phyloP scores from a whole-genome alignment of 768 basidiomycete genomes.

The Xanthoconium purpureum region DNA sequence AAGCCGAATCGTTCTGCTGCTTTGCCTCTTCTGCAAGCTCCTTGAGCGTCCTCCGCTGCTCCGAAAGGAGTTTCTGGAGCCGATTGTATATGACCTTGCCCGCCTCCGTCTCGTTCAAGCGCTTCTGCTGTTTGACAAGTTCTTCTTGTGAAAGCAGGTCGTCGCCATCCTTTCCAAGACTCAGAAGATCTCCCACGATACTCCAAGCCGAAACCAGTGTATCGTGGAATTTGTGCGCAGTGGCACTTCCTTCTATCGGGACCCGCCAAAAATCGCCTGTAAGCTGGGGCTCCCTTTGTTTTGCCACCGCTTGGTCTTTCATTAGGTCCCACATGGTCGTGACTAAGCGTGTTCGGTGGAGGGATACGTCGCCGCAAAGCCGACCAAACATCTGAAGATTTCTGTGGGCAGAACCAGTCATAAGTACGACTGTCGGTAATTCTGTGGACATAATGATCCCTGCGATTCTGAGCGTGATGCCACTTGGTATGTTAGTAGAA shows the following conservation, averaged over 20 bases:
- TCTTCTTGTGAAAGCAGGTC: constrained; percentile 22
- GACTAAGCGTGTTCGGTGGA: constrained; percentile 31
- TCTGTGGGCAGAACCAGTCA: constrained; percentile 28
- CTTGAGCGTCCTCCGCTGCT: constrained; percentile 13
- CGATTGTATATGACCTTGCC: constrained; percentile 17
- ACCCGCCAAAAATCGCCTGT: constrained; percentile 21
- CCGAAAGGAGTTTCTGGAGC: constrained; percentile 14
- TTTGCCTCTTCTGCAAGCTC: constrained; percentile 20
- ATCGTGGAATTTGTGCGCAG: neutral
- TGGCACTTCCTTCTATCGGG: constrained; percentile 3
- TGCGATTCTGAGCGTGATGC: constrained; percentile 8
- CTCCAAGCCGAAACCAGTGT: neutral
- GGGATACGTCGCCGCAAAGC: constrained; percentile 33
- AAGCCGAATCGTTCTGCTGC: constrained; percentile 5
- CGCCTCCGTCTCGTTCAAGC: constrained; percentile 21
- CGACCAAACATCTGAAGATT: constrained; percentile 34
- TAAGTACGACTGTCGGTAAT: constrained; percentile 36
- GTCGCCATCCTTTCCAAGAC: neutral
- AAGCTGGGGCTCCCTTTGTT: constrained; percentile 26
- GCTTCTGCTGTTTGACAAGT: constrained; percentile 6
- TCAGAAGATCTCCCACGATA: neutral
- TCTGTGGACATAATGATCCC: constrained; percentile 37
- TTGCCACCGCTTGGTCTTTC: constrained; percentile 8
- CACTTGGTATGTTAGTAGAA: neutral
- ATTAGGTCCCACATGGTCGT: constrained; percentile 39